Conservation (phyloP, 805 yeast genomes). For the Candida easanensis region DNA sequence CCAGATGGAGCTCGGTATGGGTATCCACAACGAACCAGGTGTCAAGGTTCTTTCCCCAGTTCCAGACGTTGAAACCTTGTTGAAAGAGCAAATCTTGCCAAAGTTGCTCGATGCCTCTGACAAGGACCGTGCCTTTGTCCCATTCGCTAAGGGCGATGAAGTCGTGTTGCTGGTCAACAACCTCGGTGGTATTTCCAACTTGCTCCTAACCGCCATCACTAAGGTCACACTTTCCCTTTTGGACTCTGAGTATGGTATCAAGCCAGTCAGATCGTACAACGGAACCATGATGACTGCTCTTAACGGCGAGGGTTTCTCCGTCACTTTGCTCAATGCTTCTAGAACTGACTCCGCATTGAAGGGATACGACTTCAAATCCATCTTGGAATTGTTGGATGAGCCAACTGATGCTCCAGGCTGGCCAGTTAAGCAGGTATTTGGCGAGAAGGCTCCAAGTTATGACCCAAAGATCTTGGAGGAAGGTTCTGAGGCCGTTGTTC, state of each 20-base stretch:
- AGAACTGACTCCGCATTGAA: slow-evolving; percentile 39
- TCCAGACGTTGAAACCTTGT: slow-evolving; percentile 65
- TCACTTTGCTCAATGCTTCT: slow-evolving; percentile 73
- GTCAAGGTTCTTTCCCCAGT: slow-evolving; percentile 50
- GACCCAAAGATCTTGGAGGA: slow-evolving; percentile 29
- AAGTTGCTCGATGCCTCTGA: slow-evolving; percentile 63
- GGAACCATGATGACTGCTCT: slow-evolving; percentile 88
- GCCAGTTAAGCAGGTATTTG: slow-evolving; percentile 37
- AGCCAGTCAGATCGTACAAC: slow-evolving; percentile 65
- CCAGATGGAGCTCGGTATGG: slow-evolving; percentile 90
- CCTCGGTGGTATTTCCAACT: slow-evolving; percentile 83
- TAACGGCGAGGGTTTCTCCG: slow-evolving; percentile 88
- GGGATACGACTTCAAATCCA: slow-evolving; percentile 29
- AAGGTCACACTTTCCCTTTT: slow-evolving; percentile 54
- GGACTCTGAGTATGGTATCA: slow-evolving; percentile 48
- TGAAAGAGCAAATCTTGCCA: slow-evolving; percentile 53
- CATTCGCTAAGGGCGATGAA: slow-evolving; percentile 61
- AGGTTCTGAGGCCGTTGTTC: slow-evolving; percentile 30
- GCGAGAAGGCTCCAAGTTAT: slow-evolving; percentile 28
- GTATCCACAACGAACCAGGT: slow-evolving; percentile 95
- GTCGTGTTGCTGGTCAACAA: slow-evolving; percentile 75
- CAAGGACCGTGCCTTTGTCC: slow-evolving; percentile 76
- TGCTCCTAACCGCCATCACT: slow-evolving; percentile 74
- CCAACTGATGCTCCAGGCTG: slow-evolving; percentile 84
- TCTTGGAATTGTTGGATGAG: slow-evolving; percentile 59